phyloP scores from a whole-genome alignment of 495 filamentous ascomycete genomes.

The Halenospora varia region DNA sequence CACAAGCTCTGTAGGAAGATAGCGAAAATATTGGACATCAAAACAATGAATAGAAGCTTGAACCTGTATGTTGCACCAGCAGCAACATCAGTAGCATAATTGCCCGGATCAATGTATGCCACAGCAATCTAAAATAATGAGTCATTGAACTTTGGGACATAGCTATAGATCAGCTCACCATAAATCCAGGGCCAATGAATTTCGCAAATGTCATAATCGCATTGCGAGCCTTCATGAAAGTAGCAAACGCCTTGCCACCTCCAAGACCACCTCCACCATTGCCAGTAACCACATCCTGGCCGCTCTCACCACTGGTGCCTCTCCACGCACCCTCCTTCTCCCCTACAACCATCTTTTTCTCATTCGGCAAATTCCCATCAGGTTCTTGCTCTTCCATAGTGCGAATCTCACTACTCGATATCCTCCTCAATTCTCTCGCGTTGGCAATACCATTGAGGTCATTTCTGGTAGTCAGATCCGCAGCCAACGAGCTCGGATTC shows the following conservation, averaged over 20 bases:
- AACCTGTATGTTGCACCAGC: conserved; percentile 64
- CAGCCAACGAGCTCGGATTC: conserved; percentile 43
- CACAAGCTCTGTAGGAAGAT: conserved; percentile 80
- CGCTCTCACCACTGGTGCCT: conserved; percentile 12
- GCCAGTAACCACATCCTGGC: conserved; percentile 7
- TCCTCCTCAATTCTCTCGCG: conserved; percentile 36
- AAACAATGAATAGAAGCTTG: conserved; percentile 72
- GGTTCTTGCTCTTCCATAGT: conserved; percentile 14
- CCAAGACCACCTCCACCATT: not conserved
- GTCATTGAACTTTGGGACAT: not conserved
- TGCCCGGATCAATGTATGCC: conserved; percentile 72
- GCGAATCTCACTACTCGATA: conserved; percentile 25
- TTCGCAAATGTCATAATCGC: conserved; percentile 59
- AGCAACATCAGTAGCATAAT: conserved; percentile 81
- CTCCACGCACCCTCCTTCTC: conserved; percentile 1
- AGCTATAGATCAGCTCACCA: conserved; percentile 36
- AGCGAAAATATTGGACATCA: conserved; percentile 80
- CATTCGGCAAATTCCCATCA: conserved; percentile 13
- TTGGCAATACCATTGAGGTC: conserved; percentile 57
- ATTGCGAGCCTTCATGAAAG: conserved; percentile 27
- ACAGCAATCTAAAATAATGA: conserved; percentile 18
- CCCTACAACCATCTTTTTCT: conserved; percentile 1
- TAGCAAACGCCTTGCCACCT: not conserved
- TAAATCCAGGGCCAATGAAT: conserved; percentile 84
- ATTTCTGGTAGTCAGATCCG: conserved; percentile 51